Base-by-base conservation (phyloP, 2,329 filamentous ascomycete genomes). In the Xylariaceae sp. region DNA sequence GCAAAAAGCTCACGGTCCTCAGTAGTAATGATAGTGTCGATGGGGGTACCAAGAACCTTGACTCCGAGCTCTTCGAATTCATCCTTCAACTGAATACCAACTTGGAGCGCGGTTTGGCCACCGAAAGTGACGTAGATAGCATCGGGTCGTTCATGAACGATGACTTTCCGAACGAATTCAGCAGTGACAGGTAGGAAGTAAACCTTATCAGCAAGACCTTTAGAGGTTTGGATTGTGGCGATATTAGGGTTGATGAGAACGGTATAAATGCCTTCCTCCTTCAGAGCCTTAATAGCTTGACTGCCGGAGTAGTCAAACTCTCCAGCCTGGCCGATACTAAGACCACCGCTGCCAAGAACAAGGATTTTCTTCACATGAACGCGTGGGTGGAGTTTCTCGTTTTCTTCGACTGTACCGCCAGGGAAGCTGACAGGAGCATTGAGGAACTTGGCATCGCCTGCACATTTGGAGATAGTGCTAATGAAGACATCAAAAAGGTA, bases 201-300 rank as follows among this genome's bases (percentile, higher is more conserved):
- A 47, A 99, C 94, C 78, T 97, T 97, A 73, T 99, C 94, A 13
- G 94, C 94, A 48, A 99, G 78, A 59, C 94, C 94, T 75, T 97
- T 97, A 48, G 94, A 97, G 5, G 94, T 99, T 72, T 99, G 94
- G 57, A 97, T 97, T 0, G 94, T 99, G 60, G 94, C 94, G 69
- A 99, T 97, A 70, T 99, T 99, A 52, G 94, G 94, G 75, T 99
- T 99, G 80, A 99, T 97, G 58, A 99, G 79, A 58, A 99, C 87
- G 3, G 94, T 97, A 42, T 97, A 97, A 65, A 97, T 97, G 55
- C 92, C 93, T 74, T 97, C 94, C 71, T 97, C 89, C 74, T 97
- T 97, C 64, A 99, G 70, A 36, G 94, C 94, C 78, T 99, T 99
- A 79, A 99, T 97, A 42, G 93, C 94, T 73, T 99, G 94, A 71